A percentile compares a stretch with the other conserved stretches of the same genome.
Conservation (phyloP, 2,329 filamentous ascomycete species). For the Aplosporella prunicola region DNA sequence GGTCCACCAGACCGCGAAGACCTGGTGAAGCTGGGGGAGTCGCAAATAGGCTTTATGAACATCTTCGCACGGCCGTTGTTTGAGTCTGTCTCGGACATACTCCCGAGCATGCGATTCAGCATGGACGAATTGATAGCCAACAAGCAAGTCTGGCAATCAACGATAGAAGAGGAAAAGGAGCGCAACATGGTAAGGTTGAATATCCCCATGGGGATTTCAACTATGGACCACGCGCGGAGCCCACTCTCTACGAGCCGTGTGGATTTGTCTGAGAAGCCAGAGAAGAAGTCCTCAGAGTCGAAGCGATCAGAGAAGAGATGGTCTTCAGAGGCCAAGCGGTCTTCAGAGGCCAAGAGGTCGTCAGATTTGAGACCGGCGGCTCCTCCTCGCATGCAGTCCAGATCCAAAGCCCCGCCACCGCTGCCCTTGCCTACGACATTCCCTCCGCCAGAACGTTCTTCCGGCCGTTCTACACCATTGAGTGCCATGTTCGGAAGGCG, state of each 20-base stretch:
- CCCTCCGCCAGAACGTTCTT: slow-evolving; percentile 13
- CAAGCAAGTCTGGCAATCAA: slow-evolving; percentile 61
- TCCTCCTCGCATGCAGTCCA: slow-evolving; percentile 1
- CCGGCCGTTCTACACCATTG: slow-evolving; percentile 24
- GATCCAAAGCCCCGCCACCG: not conserved
- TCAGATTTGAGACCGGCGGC: slow-evolving; percentile 1
- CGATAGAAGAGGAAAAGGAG: slow-evolving; percentile 53
- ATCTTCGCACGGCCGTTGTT: slow-evolving; percentile 91
- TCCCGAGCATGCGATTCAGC: slow-evolving; percentile 76
- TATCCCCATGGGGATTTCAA: slow-evolving; percentile 12
- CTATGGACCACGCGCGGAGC: slow-evolving; percentile 24
- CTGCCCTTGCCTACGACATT: slow-evolving; percentile 12
- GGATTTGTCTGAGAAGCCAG: not conserved
- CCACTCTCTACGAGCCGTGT: slow-evolving; percentile 22
- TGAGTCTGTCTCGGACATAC: slow-evolving; percentile 72
- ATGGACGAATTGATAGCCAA: slow-evolving; percentile 75
- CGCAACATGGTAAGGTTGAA: slow-evolving; percentile 17
- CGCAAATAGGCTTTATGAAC: slow-evolving; percentile 94
- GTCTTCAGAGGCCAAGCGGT: too few species aligned
- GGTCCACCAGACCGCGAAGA: slow-evolving; percentile 74
- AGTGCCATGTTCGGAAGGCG: slow-evolving; percentile 16
- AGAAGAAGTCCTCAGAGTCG: not conserved
- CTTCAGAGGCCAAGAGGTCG: too few species aligned
- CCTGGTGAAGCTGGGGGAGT: slow-evolving; percentile 68
- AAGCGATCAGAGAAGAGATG: not conserved